These are phyloP conservation scores for Quercus robur DNA, from an alignment of 306 rosid genomes.

Conservation along the genomic window DNA sequence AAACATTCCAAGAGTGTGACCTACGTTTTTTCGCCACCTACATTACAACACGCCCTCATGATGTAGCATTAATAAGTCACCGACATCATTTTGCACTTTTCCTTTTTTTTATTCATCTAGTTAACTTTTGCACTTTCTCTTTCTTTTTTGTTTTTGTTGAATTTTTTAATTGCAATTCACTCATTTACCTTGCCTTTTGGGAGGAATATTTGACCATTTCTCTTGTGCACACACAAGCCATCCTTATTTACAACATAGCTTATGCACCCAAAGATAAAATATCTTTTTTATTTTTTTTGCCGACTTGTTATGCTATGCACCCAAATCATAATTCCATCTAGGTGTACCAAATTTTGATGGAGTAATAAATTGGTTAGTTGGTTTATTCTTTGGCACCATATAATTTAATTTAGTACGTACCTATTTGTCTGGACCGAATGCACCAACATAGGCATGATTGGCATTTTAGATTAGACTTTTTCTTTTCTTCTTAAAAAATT, in stretches of 20 bases:
- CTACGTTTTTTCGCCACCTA: neutral
- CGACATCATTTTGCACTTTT: conserved; percentile 28
- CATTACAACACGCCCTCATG: conserved; percentile 18
- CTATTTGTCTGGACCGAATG: neutral
- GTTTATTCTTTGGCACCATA: neutral
- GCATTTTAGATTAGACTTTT: neutral
- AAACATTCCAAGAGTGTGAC: conserved; percentile 45
- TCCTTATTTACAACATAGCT: neutral
- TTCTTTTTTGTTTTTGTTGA: conserved; percentile 6
- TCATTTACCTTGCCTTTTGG: neutral
- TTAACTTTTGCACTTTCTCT: neutral
- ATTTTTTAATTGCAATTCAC: too few species aligned
- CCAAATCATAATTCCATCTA: neutral
- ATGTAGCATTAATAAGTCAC: conserved; percentile 10
- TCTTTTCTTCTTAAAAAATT: too few species aligned
- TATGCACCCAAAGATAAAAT: neutral
- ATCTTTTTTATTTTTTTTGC: neutral
- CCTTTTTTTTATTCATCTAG: neutral
- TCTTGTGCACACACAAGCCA: neutral
- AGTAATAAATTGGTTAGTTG: neutral
- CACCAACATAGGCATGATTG: neutral
- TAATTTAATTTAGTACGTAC: too few species aligned
- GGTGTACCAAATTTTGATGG: neutral
- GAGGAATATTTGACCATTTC: neutral
- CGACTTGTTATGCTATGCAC: neutral